Evolutionary conservation across 345 rosid genomes (phyloP), one percentile per base, ranked within the genome.

Genomic region (Boechera retrofracta): DNA sequence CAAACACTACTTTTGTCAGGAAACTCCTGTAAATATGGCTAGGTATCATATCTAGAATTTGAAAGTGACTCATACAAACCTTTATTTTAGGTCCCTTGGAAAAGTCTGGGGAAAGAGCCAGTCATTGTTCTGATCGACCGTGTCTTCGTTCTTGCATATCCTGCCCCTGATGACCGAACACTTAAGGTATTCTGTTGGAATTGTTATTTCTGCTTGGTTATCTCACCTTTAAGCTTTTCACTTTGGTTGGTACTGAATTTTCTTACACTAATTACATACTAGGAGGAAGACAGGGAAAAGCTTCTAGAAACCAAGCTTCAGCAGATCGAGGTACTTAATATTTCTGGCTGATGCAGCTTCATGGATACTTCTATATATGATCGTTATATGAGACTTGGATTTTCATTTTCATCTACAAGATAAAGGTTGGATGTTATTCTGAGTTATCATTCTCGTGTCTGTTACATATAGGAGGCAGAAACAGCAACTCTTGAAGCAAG

Each of bases 31-130:
- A 54, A 1, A 42, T 64, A 69, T 64, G 64, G 59, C 51, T 70
- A 48, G 21, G 61, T 31, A 49, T 72, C 54, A 56, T 16, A 64
- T 57, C 26, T 57, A 6, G 48, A 59, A 21, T 24, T 58, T 58
- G 49, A 57, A 15, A 65, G 16, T 42, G 61, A 38, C 64, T 72
- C 24, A 60, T 45, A 33, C 16, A 51, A 60, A 49, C 69, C 15
- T 67, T 52, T 67, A 42, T 83, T 68, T 65, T 69, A 94, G 99
- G 99, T 95, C 82, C 99, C 98, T 5, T 95, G 99, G 99, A 92
- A 95, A 85, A 86, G 99, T 79, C 79, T 95, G 64, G 99, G 98
- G 49, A 92, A 92, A 82, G 98, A 95, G 82, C 96, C 99, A 24
- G 99, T 95, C 15, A 86, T 95, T 81, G 97, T 92, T 85, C 87